These are phyloP conservation scores for Rubia yunnanensis DNA, from an alignment of 257 asterid genomes.

Conservation along the genomic window DNA sequence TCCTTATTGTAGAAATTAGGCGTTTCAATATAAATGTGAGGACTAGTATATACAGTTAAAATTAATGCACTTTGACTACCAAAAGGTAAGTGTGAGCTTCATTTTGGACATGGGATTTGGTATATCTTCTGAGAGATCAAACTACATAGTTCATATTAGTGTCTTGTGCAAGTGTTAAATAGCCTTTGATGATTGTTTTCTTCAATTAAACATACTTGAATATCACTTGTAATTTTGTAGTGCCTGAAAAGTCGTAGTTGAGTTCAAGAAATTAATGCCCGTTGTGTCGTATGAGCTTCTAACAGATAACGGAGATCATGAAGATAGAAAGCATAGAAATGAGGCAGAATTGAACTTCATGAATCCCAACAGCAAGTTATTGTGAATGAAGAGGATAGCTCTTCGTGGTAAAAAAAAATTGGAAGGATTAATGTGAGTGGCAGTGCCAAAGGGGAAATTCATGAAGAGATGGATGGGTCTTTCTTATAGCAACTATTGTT, in stretches of 20 bases:
- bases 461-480: slow-evolving; percentile 51
- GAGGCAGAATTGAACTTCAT: too few relatives aligned
- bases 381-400: slow-evolving; percentile 19
- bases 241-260: slow-evolving; percentile 89
- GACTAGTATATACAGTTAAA: too few relatives aligned
- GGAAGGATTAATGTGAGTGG: slow-evolving; percentile 15
- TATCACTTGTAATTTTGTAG: too few relatives aligned
- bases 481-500: slow-evolving; percentile 44
- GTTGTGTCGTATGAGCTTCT: slow-evolving; percentile 89
- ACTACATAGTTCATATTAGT: too few relatives aligned
- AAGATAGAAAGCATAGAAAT: slow-evolving; percentile 37
- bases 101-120: too few relatives aligned
- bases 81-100: too few relatives aligned
- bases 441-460: slow-evolving; percentile 16
- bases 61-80: too few relatives aligned
- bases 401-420: slow-evolving; percentile 19
- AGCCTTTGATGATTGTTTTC: too few relatives aligned
- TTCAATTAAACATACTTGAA: too few relatives aligned
- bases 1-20: slow-evolving; percentile 68
- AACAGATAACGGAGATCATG: slow-evolving; percentile 71
- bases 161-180: too few relatives aligned
- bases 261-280: slow-evolving; percentile 78
- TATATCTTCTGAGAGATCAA: too few relatives aligned
- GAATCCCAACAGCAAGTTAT: slow-evolving; percentile 25
- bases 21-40: too few relatives aligned